Base-by-base conservation (phyloP, 805 yeast species). In the Pichia cabralensis region DNA sequence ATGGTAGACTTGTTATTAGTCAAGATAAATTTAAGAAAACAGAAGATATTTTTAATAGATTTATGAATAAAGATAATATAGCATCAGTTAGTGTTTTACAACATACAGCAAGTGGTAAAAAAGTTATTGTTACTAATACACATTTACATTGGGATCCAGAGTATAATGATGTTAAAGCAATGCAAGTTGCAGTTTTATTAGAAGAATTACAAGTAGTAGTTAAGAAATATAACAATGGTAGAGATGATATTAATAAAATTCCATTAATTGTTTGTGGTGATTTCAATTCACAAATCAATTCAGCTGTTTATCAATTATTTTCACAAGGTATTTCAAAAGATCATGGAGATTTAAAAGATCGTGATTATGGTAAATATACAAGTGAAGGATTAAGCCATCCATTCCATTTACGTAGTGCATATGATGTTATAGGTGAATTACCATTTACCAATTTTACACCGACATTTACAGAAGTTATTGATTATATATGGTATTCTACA, bases 141-240 rank as follows among this genome's bases (percentile, higher is more conserved):
- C 99, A 92, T 67, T 72, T 92, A 56, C 96, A 89, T 57, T 92
- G 98, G 97, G 96, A 92, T 63, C 98, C 98, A 4, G 84, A 82
- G 32, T 83, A 78, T 53, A 84, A 84, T 54, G 99, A 92, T 60
- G 99, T 92, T 37, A 92, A 92, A 58, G 76, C 96, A 3, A 80
- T 92, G 61, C 98, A 92, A 64, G 92, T 83, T 36, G 96, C 95
- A 28, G 80, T 92, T 20, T 63, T 92, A 43, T 61, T 92, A 48
- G 96, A 89, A 49, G 95, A 92, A 58, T 60, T 94, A 51, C 92
- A 84, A 52, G 61, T 62, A 6, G 57, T 83, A 31, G 60, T 76
- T 28, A 74, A 73, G 50, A 65, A 48, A 56, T 55, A 47, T 46
- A 43, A 51, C 34, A 64, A 31, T 42, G 31, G 41, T 9, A 47